A percentile compares a stretch with the other conserved stretches of the same genome.
phyloP scores from a whole-genome alignment of 768 basidiomycete genomes.

The Lenzites betulinus region DNA sequence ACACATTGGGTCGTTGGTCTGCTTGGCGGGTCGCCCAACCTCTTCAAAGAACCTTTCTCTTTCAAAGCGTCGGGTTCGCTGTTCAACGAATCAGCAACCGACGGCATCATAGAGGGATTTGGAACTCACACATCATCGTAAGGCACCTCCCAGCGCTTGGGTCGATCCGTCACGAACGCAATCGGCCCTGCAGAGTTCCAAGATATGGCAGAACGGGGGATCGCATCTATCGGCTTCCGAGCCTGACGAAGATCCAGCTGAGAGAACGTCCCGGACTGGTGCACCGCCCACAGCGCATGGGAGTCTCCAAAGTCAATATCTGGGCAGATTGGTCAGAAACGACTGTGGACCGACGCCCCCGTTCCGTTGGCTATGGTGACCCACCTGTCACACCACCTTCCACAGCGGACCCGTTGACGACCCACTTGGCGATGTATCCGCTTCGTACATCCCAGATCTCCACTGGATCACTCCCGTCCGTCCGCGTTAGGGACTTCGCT shows the following conservation, averaged over 20 bases:
- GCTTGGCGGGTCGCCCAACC: slow-evolving; percentile 57
- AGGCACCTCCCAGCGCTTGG: slow-evolving; percentile 60
- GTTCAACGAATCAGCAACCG: slow-evolving; percentile 10
- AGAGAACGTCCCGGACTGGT: slow-evolving; percentile 75
- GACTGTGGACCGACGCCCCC: background rate
- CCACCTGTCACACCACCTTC: slow-evolving; percentile 79
- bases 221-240: slow-evolving; percentile 63
- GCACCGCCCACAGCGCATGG: slow-evolving; percentile 72
- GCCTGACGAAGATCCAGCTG: slow-evolving; percentile 74
- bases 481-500: slow-evolving; percentile 9
- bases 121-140: slow-evolving; percentile 75
- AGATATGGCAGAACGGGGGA: slow-evolving; percentile 61
- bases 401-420: slow-evolving; percentile 57
- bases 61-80: slow-evolving; percentile 39
- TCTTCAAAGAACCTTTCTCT: slow-evolving; percentile 47
- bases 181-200: slow-evolving; percentile 71
- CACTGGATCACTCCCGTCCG: slow-evolving; percentile 51
- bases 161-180: slow-evolving; percentile 64
- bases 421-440: slow-evolving; percentile 83
- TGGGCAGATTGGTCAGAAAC: slow-evolving; percentile 27
- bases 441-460: slow-evolving; percentile 89
- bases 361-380: slow-evolving; percentile 20
- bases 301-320: slow-evolving; percentile 72
- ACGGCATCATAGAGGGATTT: background rate
- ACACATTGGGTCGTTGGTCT: slow-evolving; percentile 56